Percentiles rank a stretch among this genome's conserved stretches.
Conservation (phyloP, 768 basidiomycete species). For the Kwoniella bestiolae region DNA sequence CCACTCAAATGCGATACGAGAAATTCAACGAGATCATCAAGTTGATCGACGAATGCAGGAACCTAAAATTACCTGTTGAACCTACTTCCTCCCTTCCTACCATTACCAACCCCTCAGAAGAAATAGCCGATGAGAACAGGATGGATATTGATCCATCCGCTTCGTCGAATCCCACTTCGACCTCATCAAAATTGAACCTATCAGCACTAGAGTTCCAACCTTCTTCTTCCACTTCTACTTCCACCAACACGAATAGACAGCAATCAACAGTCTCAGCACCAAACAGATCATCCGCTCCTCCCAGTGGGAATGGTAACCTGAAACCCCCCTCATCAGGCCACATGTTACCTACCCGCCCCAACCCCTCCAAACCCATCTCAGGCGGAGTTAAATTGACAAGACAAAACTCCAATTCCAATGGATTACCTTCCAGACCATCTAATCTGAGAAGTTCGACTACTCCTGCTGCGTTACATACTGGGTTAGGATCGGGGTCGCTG, state of each 20-base stretch:
- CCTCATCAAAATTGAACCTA: slow-evolving; percentile 27
- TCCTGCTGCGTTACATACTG: slow-evolving; percentile 6
- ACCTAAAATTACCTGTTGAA: slow-evolving; percentile 37
- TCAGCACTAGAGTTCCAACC: slow-evolving; percentile 45
- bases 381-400: neutral
- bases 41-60: slow-evolving; percentile 38
- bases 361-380: slow-evolving; percentile 12
- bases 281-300: slow-evolving; percentile 13
- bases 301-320: neutral
- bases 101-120: slow-evolving; percentile 6
- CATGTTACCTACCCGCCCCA: slow-evolving; percentile 18
- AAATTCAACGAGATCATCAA: slow-evolving; percentile 35
- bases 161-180: neutral
- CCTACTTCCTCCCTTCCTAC: neutral
- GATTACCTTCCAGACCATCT: slow-evolving; percentile 21
- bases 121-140: neutral
- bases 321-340: slow-evolving; percentile 17
- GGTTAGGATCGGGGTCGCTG: slow-evolving; percentile 7
- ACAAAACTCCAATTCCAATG: neutral
- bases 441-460: slow-evolving; percentile 28
- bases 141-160: slow-evolving; percentile 43
- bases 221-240: neutral
- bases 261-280: neutral
- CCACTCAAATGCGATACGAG: slow-evolving; percentile 35
- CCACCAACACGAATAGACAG: neutral